Evolutionary conservation across 345 rosid genomes (phyloP).

Genomic region (Gossypioides kirkii): DNA sequence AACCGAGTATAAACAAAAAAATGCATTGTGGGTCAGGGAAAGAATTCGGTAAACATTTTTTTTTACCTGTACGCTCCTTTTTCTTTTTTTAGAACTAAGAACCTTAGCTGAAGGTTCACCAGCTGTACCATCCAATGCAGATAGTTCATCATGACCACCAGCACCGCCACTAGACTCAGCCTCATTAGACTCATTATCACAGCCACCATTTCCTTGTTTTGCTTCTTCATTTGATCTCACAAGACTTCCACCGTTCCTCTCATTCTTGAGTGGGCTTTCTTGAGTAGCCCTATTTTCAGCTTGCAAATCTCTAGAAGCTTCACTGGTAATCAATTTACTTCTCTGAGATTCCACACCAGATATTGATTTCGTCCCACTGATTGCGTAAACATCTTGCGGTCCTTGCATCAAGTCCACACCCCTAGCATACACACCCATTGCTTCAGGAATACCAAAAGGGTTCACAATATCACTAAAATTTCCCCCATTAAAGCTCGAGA

Average conservation of each 20-base stretch:
- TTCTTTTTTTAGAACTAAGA: slow-evolving; percentile 64
- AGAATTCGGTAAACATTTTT: slow-evolving; percentile 9
- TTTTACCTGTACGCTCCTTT: slow-evolving; percentile 60
- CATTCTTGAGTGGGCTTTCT: slow-evolving; percentile 42
- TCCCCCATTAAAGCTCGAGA: slow-evolving; percentile 75
- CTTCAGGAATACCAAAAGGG: slow-evolving; percentile 53
- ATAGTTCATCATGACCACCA: slow-evolving; percentile 44
- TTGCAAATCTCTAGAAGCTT: slow-evolving; percentile 43
- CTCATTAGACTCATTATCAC: slow-evolving; percentile 77
- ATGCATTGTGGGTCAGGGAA: background rate
- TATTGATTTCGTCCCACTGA: slow-evolving; percentile 30
- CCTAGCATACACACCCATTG: slow-evolving; percentile 49
- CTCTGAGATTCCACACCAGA: slow-evolving; percentile 38
- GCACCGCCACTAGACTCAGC: slow-evolving; percentile 66
- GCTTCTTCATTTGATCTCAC: slow-evolving; percentile 48
- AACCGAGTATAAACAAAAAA: background rate
- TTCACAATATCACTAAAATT: slow-evolving; percentile 63
- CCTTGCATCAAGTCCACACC: slow-evolving; percentile 53
- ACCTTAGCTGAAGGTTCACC: slow-evolving; percentile 50
- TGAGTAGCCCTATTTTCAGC: slow-evolving; percentile 34
- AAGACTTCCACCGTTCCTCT: slow-evolving; percentile 36
- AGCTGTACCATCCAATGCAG: slow-evolving; percentile 40
- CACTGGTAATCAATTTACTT: slow-evolving; percentile 40
- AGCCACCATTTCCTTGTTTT: slow-evolving; percentile 54
- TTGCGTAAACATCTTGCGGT: slow-evolving; percentile 35